Conservation (phyloP, 2,329 filamentous ascomycete species). For the Aspergillus sp. region DNA sequence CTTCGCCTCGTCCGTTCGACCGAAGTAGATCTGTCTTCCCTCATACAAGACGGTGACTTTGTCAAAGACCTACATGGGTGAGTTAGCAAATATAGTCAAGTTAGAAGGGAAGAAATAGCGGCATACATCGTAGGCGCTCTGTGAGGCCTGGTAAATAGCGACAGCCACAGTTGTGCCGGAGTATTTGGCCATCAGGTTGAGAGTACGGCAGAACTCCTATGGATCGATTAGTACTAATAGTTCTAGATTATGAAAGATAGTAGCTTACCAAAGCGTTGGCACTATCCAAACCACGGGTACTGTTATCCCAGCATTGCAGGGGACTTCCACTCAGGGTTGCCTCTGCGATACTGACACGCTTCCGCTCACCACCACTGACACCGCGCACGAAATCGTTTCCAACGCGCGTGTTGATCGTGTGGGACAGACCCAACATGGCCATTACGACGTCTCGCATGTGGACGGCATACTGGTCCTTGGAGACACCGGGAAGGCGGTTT, state of each 20-base stretch:
- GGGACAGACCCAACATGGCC: conserved; percentile 47
- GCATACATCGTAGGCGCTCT: conserved; percentile 50
- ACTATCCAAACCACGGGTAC: conserved; percentile 53
- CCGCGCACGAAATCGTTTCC: conserved; percentile 61
- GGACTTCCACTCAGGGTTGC: conserved; percentile 48
- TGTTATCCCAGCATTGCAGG: conserved; percentile 50
- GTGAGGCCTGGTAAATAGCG: conserved; percentile 57
- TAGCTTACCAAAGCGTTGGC: conserved; percentile 49
- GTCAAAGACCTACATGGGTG: conserved; percentile 60
- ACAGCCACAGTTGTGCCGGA: conserved; percentile 52
- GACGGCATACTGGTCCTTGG: conserved; percentile 43
- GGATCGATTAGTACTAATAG: neutral
- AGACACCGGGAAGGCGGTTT: conserved; percentile 40
- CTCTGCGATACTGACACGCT: conserved; percentile 63
- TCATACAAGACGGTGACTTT: conserved; percentile 73
- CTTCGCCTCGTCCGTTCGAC: conserved; percentile 60
- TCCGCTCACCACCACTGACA: conserved; percentile 61
- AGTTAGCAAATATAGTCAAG: neutral
- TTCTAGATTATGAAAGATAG: neutral
- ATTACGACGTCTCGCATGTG: conserved; percentile 49
- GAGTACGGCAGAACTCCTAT: conserved; percentile 53
- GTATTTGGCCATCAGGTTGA: conserved; percentile 52
- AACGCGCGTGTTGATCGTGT: conserved; percentile 53
- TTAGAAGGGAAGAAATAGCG: neutral
- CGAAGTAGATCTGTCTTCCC: conserved; percentile 76